Percentiles rank a stretch among this genome's conserved stretches.
Evolutionary conservation across 345 rosid species (phyloP).

Genomic region (Bruguiera sexangula): DNA sequence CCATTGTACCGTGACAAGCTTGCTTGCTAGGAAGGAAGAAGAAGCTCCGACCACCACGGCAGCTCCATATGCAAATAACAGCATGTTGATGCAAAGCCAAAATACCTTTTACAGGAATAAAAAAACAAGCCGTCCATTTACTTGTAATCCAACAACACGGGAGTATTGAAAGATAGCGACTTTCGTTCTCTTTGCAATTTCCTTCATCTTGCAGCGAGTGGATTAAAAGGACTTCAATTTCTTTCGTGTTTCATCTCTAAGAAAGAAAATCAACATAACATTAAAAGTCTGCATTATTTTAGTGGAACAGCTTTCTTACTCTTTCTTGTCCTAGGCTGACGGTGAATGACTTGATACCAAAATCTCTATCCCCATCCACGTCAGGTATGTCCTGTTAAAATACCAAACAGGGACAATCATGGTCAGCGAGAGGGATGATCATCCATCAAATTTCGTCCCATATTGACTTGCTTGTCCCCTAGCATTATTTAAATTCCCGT

Average conservation of each 20-base stretch:
- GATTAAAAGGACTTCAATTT: too few species aligned
- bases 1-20: slow-evolving; percentile 23
- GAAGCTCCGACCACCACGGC: slow-evolving; percentile 26
- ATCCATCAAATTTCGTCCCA: too few species aligned
- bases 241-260: too few species aligned
- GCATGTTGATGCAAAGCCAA: slow-evolving; percentile 31
- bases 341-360: slow-evolving; percentile 29
- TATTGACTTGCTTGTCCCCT: too few species aligned
- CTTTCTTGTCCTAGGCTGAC: slow-evolving; percentile 28
- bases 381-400: slow-evolving; percentile 39
- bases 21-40: slow-evolving; percentile 17
- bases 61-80: slow-evolving; percentile 31
- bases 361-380: slow-evolving; percentile 32
- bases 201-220: too few species aligned
- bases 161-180: too few species aligned
- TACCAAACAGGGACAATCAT: not conserved
- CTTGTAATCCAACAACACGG: not conserved
- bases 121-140: not conserved
- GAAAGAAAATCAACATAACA: too few species aligned
- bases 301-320: slow-evolving; percentile 11
- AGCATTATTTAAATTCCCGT: too few species aligned
- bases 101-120: slow-evolving; percentile 17
- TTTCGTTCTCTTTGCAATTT: too few species aligned
- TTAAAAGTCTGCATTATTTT: too few species aligned
- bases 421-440: not conserved